These are phyloP conservation scores for Lepraria neglecta DNA, from an alignment of 495 filamentous ascomycete species.

Conservation along the genomic window DNA sequence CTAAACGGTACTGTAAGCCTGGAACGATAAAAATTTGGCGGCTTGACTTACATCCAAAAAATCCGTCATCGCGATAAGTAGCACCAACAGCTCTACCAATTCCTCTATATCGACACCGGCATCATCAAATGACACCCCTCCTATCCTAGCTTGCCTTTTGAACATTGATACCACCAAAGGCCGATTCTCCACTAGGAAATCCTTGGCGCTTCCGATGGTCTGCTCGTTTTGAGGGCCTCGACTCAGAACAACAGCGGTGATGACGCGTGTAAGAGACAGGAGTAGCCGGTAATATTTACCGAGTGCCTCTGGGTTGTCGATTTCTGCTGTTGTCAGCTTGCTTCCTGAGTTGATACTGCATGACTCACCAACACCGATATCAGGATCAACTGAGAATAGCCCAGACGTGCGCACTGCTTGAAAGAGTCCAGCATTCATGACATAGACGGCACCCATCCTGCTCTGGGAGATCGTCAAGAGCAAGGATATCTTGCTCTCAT, in stretches of 20 bases:
- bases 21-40: background rate
- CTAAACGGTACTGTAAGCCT: constrained; percentile 12
- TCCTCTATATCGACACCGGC: constrained; percentile 41
- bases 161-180: constrained; percentile 79
- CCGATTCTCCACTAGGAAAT: constrained; percentile 74
- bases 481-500: constrained; percentile 70
- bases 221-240: constrained; percentile 75
- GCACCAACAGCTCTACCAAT: constrained; percentile 55
- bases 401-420: constrained; percentile 67
- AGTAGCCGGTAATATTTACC: constrained; percentile 79
- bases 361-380: constrained; percentile 70
- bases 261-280: constrained; percentile 70
- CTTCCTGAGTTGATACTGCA: constrained; percentile 16
- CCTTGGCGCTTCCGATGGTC: constrained; percentile 61
- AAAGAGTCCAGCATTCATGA: constrained; percentile 87
- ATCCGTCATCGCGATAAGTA: constrained; percentile 52
- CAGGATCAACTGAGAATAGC: constrained; percentile 85
- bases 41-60: constrained; percentile 53
- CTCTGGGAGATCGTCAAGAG: constrained; percentile 81
- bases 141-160: constrained; percentile 80
- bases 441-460: constrained; percentile 66
- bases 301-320: constrained; percentile 63
- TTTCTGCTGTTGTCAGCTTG: constrained; percentile 38
- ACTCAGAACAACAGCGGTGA: constrained; percentile 69
- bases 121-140: constrained; percentile 39